Base-by-base conservation (phyloP, 106 monocot species). In the Allium cepa region DNA sequence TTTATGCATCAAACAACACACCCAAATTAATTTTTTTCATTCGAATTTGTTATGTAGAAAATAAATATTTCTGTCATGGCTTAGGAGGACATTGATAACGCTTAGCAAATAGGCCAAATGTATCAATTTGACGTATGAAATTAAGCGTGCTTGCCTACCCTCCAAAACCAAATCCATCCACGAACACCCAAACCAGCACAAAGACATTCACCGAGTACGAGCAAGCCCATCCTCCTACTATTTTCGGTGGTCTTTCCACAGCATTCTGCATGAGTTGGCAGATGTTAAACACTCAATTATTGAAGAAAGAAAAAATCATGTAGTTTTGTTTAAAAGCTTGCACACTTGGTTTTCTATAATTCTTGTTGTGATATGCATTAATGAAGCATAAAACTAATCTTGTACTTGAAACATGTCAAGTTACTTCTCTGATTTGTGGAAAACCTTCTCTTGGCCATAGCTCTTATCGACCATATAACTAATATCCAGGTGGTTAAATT, bases 101-200 rank as follows among this genome's bases (percentile, higher is more conserved):
- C 73, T 85, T 92, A 46, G 88, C 83, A 82, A 92, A 92, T 63
- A 92, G 82, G 0, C 92, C 92, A 79, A 88, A 92, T 10, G 80
- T 85, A 46, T 80, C 69, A 12, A 92, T 73, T 56, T 92, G 92
- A 1, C 59, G 85, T 16, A 92, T 70, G 76, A 92, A 92, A 48
- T 92, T 88, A 15, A 80, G 50, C 73, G 77, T 76, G 83, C 88
- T 92, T 10, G 92, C 92, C 92, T 88, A 92, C 47, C 88, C 92
- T n/a, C 91, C 91, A 55, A 91, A 91, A 10, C 91, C 92, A 68
- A 92, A 92, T 10, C 92, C 92, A 18, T 88, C 81, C 53, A 92
- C 82, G n/a, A 85, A 68, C 17, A 92, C 92, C 92, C 92, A 92
- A 15, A 80, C 85, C 50, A 92, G 88, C 58, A 92, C 88, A 71